Conservation (phyloP, 1,284 basidiomycete genomes). For the Cystobasidium pallidum region DNA sequence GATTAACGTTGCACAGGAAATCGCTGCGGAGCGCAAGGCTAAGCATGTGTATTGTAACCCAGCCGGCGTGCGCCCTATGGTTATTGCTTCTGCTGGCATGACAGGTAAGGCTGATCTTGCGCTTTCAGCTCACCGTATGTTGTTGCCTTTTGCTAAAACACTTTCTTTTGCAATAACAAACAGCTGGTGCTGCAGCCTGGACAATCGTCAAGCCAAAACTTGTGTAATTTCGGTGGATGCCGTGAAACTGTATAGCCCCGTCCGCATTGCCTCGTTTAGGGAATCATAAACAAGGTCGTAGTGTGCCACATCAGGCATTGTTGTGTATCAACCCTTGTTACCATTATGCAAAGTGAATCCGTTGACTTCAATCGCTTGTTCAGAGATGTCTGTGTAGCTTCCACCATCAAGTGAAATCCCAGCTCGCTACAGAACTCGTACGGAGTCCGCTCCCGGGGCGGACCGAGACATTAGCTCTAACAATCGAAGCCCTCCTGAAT, state of each 20-base stretch:
- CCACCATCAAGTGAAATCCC: not conserved
- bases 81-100: slow-evolving; percentile 84
- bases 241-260: not conserved
- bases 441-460: too few species aligned
- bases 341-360: not conserved
- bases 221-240: slow-evolving; percentile 37
- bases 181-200: slow-evolving; percentile 52
- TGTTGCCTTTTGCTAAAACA: not conserved
- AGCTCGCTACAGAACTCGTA: not conserved
- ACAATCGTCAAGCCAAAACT: slow-evolving; percentile 51
- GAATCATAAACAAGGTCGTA: not conserved
- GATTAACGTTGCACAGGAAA: slow-evolving; percentile 49
- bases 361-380: not conserved
- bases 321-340: not conserved
- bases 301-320: not conserved
- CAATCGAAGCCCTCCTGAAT: too few species aligned
- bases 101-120: slow-evolving; percentile 71
- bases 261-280: not conserved
- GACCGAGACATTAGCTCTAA: too few species aligned
- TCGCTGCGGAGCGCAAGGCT: not conserved
- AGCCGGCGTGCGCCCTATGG: slow-evolving; percentile 88
- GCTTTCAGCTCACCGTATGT: slow-evolving; percentile 64
- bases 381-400: slow-evolving; percentile 13
- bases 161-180: not conserved
- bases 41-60: slow-evolving; percentile 46